Conservation (phyloP, 1,284 basidiomycete genomes). For the Cryptococcus hybrid region DNA sequence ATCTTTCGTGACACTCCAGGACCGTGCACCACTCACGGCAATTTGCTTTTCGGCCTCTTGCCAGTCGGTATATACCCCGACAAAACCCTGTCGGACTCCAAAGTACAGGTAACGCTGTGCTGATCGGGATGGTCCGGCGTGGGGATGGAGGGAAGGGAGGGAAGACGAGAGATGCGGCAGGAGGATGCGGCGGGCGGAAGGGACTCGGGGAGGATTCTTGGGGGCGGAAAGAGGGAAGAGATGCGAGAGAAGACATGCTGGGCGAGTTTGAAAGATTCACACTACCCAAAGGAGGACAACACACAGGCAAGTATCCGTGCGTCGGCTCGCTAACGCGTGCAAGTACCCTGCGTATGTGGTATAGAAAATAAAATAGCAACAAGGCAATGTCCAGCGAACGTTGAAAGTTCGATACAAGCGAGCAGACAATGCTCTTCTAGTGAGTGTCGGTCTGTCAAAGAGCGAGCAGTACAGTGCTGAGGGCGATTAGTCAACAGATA, state of each 20-base stretch:
- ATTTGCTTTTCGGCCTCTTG: constrained; percentile 27
- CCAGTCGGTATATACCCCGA: constrained; percentile 30
- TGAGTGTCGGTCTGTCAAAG: neutral
- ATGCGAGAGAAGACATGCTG: no score
- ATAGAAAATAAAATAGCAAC: no score
- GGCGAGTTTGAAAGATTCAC: no score
- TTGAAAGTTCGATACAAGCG: no score
- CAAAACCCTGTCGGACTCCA: constrained; percentile 25
- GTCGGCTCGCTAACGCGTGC: no score
- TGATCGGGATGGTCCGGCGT: constrained; percentile 15
- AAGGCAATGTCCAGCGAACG: no score
- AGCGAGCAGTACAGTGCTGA: neutral
- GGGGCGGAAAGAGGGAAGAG: neutral
- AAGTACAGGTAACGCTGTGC: constrained; percentile 25
- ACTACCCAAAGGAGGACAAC: no score
- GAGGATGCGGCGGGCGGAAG: neutral
- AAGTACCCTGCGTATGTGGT: no score
- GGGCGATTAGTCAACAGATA: neutral
- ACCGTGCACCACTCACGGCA: constrained; percentile 19
- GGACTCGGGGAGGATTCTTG: neutral
- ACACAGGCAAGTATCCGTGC: no score
- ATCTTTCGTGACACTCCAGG: neutral
- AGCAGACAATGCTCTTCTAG: neutral
- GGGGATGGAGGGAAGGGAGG: constrained; percentile 16
- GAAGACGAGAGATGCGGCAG: constrained; percentile 21